Conservation (phyloP, 331 rosid genomes). For the Acacia pycnantha region DNA sequence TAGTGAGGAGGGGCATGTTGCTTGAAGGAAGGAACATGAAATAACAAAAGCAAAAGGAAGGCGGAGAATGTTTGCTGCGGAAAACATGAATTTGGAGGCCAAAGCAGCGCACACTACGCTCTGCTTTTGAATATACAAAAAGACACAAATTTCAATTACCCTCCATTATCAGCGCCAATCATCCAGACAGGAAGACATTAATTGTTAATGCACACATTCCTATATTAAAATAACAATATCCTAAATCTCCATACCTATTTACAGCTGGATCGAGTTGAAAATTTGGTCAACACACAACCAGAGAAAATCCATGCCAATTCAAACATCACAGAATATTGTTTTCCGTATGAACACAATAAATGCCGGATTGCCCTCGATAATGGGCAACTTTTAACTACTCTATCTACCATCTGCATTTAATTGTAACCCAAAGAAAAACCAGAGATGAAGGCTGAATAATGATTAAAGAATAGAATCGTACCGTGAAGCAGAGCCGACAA, state of each 20-base stretch:
- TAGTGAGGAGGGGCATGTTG: constrained; percentile 35
- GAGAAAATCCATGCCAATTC: constrained; percentile 16
- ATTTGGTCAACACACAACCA: constrained; percentile 21
- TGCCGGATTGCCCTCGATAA: background rate
- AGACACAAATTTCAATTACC: background rate
- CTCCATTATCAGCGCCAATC: constrained; percentile 7
- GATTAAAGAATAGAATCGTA: constrained; percentile 17
- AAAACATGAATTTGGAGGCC: background rate
- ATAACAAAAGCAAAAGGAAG: constrained; percentile 12
- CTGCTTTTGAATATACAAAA: background rate
- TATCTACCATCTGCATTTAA: too few relatives aligned
- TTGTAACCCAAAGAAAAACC: too few relatives aligned
- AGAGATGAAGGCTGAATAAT: background rate
- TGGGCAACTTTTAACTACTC: background rate
- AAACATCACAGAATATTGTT: background rate
- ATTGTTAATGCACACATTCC: background rate
- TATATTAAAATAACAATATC: constrained; percentile 20
- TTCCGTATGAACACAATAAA: background rate
- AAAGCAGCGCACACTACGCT: constrained; percentile 34
- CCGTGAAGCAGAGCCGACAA: constrained; percentile 95
- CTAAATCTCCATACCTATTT: background rate
- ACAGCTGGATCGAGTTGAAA: constrained; percentile 41
- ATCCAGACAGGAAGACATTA: background rate
- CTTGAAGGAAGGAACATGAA: background rate
- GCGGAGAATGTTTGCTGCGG: constrained; percentile 48